Base-by-base conservation (phyloP, 768 basidiomycete genomes). In the Gelatoporia subvermispora region DNA sequence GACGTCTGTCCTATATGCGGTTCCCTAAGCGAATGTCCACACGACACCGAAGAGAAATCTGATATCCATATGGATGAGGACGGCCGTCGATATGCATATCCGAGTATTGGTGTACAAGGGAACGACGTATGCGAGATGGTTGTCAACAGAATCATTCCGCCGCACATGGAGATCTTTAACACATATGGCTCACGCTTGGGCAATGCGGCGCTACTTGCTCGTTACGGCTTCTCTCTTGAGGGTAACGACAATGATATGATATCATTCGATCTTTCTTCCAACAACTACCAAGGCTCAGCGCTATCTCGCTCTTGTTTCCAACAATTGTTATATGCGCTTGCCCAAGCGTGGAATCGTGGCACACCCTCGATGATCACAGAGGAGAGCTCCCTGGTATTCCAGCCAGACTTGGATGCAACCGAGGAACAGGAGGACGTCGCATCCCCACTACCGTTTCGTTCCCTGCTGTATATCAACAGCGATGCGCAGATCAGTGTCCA, bases 171-270 rank as follows among this genome's bases (percentile, higher is more conserved):
- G 50, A 56, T 74, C 1, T 75, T 65, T 63, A 76, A 76, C 59
- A 68, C 70, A 17, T 76, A 76, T 55, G 60, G 60, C 39, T 52
- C 61, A 3, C 59, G 64, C 8, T 55, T 71, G 2, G 50, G 64
- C 7, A 75, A 75, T 58, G 67, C 70, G 13, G 49, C 67, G 23
- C 63, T 75, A 4, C 56, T 71, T 18, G 62, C 56, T 18, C 61
- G 66, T 8, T 75, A 75, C 55, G 73, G 73, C 4, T 75, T 75
- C 54, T 35, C 58, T 25, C 61, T 74, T 31, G 72, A 72, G 16
- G 70, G 62, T 13, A 70, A 69, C 51, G 66, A 66, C 42, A 53
- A 58, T 43, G 70, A 73, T 40, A 24, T 50, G 20, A 48, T 65
- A 11, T 52, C 55, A 3, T 60, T 57, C 48, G 54, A 48, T 13